phyloP scores from a whole-genome alignment of 768 basidiomycete genomes.

The Trametes coccinea region DNA sequence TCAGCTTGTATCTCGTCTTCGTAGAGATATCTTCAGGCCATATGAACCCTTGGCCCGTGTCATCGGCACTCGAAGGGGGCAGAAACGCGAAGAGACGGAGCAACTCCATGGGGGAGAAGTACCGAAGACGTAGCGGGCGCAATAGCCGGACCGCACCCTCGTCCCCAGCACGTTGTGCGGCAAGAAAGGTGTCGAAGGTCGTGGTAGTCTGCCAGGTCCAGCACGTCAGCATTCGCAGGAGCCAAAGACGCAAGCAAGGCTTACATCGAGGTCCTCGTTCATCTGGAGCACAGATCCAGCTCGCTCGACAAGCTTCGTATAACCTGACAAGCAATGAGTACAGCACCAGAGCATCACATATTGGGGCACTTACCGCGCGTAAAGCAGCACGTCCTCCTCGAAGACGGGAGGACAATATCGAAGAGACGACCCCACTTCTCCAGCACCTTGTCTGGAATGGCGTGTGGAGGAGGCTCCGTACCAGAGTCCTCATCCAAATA shows the following conservation, averaged over 20 bases:
- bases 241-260: slow-evolving; percentile 6
- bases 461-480: slow-evolving; percentile 24
- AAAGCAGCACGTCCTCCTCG: slow-evolving; percentile 72
- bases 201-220: slow-evolving; percentile 50
- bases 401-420: slow-evolving; percentile 71
- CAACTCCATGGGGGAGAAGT: slow-evolving; percentile 74
- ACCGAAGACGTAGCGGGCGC: slow-evolving; percentile 62
- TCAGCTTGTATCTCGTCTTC: slow-evolving; percentile 73
- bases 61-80: slow-evolving; percentile 21
- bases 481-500: slow-evolving; percentile 42
- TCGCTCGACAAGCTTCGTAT: slow-evolving; percentile 75
- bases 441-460: slow-evolving; percentile 62
- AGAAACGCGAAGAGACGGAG: slow-evolving; percentile 67
- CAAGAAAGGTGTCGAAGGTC: slow-evolving; percentile 57
- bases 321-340: slow-evolving; percentile 45
- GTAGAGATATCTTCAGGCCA: slow-evolving; percentile 65
- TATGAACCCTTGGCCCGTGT: slow-evolving; percentile 37
- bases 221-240: not conserved
- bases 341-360: too few species aligned
- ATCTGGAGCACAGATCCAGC: slow-evolving; percentile 76
- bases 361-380: slow-evolving; percentile 59
- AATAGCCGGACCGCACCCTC: slow-evolving; percentile 53
- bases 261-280: slow-evolving; percentile 65
- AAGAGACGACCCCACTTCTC: slow-evolving; percentile 78
- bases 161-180: slow-evolving; percentile 41